Base-by-base conservation (phyloP, 129 eudicot genomes). In the Scalesia atractyloides region DNA sequence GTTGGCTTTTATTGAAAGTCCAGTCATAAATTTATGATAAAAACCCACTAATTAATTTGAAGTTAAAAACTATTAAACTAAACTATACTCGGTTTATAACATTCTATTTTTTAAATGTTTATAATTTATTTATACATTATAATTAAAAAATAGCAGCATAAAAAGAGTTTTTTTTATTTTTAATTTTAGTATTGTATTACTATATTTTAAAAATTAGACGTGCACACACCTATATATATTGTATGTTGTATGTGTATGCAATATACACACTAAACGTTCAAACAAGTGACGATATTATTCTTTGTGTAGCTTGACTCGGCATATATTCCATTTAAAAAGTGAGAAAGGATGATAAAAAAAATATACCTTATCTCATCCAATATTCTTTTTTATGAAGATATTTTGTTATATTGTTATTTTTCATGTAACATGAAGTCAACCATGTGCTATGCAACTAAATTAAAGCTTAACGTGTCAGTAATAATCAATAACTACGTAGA, bases 281-380 rank as follows among this genome's bases (percentile, higher is more conserved):
- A 34, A 11, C 5, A 34, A 30, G 43, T 20, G 56, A 68, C 69
- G 51, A 59, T 59, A 49, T 59, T 76, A 49, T 76, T 59, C 44
- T 68, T 68, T 47, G 60, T 73, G 63, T 33, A 58, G 24, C 62
- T 76, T 68, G 75, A 76, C 70, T 59, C 70, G 30, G 70, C 69
- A 77, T 77, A 70, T 77, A 77, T 69, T 70, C 81, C 30, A 50
- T 34, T 22, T 69, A 39, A 49, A 57, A 69, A 60, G 75, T 56
- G 74, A 33, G 56, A 48, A 33, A 59, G 64, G 71, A 77, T 61
- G 71, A 77, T 50, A 47, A 77, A 50, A 46, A 13, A 37, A 49
- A 19, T 24, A 49, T 59, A 76, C 76, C 75, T 77, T 77, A 77
- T 69, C 50, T 61, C 67, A 61, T 69, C 48, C 26, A 7, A 11